Evolutionary conservation across 2,329 filamentous ascomycete genomes (phyloP).

Genomic region (Thelonectria olida): DNA sequence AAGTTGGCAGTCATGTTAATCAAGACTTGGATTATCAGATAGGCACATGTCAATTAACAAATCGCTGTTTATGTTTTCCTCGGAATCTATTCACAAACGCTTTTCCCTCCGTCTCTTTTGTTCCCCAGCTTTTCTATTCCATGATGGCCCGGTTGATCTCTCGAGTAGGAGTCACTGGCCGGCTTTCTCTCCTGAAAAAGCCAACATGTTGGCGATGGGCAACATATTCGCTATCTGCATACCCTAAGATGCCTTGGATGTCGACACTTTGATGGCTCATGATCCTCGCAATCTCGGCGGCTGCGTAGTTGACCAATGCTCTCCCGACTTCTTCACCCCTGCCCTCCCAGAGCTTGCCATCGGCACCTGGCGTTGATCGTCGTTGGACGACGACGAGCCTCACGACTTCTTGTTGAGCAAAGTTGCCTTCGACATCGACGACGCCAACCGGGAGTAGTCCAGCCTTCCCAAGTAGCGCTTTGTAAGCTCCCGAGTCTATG

Average conservation of each 20-base stretch:
- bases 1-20: constrained; percentile 22
- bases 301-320: constrained; percentile 93
- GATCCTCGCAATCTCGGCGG: constrained; percentile 82
- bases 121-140: constrained; percentile 20
- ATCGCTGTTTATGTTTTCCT: constrained; percentile 31
- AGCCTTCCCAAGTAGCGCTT: constrained; percentile 82
- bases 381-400: constrained; percentile 82
- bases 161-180: constrained; percentile 59
- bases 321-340: constrained; percentile 79
- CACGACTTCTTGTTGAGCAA: constrained; percentile 93
- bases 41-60: constrained; percentile 33
- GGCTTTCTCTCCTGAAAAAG: constrained; percentile 68
- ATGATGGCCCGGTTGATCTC: constrained; percentile 34
- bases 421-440: constrained; percentile 86
- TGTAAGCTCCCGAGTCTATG: constrained; percentile 89
- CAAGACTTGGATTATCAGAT: constrained; percentile 35
- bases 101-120: not conserved
- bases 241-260: constrained; percentile 83
- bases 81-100: constrained; percentile 26
- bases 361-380: constrained; percentile 48
- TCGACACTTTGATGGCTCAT: constrained; percentile 85
- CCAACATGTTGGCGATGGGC: constrained; percentile 89
- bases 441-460: constrained; percentile 92
- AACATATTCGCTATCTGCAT: constrained; percentile 94
- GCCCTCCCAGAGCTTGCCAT: constrained; percentile 60